phyloP scores from a whole-genome alignment of 805 yeast genomes.

The Candida manassasensis region DNA sequence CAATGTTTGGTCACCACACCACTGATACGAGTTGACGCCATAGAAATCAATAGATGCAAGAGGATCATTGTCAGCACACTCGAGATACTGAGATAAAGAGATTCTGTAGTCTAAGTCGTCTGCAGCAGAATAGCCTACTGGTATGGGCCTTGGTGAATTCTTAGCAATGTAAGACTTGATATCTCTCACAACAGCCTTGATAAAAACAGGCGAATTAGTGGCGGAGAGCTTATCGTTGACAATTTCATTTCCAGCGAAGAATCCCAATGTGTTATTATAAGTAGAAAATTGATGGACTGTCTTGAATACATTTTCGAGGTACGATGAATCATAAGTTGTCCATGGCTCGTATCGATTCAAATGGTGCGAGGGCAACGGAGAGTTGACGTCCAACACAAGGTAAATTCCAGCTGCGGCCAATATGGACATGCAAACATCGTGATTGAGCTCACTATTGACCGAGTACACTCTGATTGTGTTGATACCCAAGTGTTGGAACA shows the following conservation, averaged over 20 bases:
- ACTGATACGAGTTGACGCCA: constrained; percentile 77
- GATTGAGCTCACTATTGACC: constrained; percentile 74
- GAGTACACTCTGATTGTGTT: constrained; percentile 88
- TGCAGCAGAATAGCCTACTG: constrained; percentile 96
- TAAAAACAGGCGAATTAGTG: constrained; percentile 60
- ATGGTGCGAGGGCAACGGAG: constrained; percentile 75
- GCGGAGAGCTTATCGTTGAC: constrained; percentile 77
- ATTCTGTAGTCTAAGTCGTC: constrained; percentile 79
- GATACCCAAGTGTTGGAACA: constrained; percentile 80
- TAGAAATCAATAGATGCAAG: constrained; percentile 68
- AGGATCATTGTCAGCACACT: constrained; percentile 56
- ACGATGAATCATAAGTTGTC: constrained; percentile 71
- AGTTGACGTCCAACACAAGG: constrained; percentile 83
- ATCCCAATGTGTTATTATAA: constrained; percentile 86
- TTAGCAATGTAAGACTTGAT: constrained; percentile 63
- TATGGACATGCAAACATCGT: constrained; percentile 87
- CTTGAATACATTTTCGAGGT: constrained; percentile 70
- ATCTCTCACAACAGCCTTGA: constrained; percentile 78
- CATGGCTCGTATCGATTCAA: constrained; percentile 91
- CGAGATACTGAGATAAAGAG: constrained; percentile 74
- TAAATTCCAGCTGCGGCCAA: constrained; percentile 92
- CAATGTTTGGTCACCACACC: constrained; percentile 87
- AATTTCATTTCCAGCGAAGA: constrained; percentile 89
- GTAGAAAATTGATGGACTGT: constrained; percentile 77
- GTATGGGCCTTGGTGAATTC: constrained; percentile 62